Evolutionary conservation across 129 eudicot species (phyloP), one percentile per base, ranked within the genome.

Genomic region (Centaurea solstitialis): DNA sequence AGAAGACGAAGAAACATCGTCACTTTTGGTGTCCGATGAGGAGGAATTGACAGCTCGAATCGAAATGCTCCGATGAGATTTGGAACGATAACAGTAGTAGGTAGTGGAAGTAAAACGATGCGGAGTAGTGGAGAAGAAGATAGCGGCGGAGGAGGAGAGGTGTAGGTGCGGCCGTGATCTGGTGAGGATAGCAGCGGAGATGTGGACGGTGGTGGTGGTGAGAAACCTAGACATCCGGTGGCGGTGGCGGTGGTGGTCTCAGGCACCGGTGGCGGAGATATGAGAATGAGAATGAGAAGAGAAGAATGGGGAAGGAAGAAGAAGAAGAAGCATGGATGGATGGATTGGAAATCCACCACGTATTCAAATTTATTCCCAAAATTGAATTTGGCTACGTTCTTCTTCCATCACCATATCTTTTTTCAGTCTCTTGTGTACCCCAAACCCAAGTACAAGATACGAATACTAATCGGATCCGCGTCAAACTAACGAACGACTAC

Each of bases 191-290:
- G 78, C 68, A 39, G 82, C 57, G 78, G 86, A 82, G 81, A 82
- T 82, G 78, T 82, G 77, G 77, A 76, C 68, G 80, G 80, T 47
- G 78, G 86, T 47, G 78, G 86, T 62, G 78, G 82, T 71, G 20
- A 82, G 70, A 64, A 83, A 28, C 39, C 86, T 61, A 30, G 86
- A 83, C 86, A 83, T 83, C 47, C 20, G 85, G 72, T n/a, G 77
- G 72, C 20, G 85, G 72, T n/a, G 77, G 72, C 45, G 30, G 30
- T 2, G 30, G 30, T 26, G 76, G 2, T 75, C 20, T 41, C 39
- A 9, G 83, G 7, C 64, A 35, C 68, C 75, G 79, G 68, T 74
- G 75, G 47, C n/a, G n/a, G n/a, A n/a, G n/a, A n/a, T n/a, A n/a
- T n/a, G 37, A 21, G 13, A 74, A 43, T 65, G 50, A 50, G 85